These are phyloP conservation scores for Prunus mume DNA, from an alignment of 306 rosid species.

Conservation along the genomic window DNA sequence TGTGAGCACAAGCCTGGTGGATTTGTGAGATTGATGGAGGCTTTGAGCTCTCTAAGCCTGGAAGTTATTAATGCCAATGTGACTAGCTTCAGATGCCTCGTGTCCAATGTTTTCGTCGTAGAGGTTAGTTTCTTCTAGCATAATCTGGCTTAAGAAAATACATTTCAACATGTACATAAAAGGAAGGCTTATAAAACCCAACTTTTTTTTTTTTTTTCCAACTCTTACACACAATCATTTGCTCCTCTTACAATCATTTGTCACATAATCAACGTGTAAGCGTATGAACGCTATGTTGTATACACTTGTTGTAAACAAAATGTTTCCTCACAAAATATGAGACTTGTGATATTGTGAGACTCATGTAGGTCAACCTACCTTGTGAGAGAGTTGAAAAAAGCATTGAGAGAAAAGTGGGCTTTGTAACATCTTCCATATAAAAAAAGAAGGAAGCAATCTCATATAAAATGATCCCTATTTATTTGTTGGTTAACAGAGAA, in stretches of 20 bases:
- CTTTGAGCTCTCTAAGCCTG: constrained; percentile 62
- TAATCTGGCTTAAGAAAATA: no score
- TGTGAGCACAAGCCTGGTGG: constrained; percentile 84
- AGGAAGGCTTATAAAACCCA: neutral
- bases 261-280: neutral
- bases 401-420: neutral
- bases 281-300: neutral
- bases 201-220: no score
- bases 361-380: neutral
- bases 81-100: constrained; percentile 75
- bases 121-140: constrained; percentile 42
- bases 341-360: neutral
- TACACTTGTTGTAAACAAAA: neutral
- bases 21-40: constrained; percentile 81
- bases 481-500: constrained; percentile 46
- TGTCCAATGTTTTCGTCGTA: constrained; percentile 74
- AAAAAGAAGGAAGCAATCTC: neutral
- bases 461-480: neutral
- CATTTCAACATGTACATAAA: no score
- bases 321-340: neutral
- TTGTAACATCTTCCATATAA: neutral
- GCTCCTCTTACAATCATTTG: neutral
- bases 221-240: neutral
- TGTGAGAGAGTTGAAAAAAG: neutral
- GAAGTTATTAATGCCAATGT: constrained; percentile 82